Evolutionary conservation across 1,284 basidiomycete species (phyloP).

Genomic region (Gomphus sp.): DNA sequence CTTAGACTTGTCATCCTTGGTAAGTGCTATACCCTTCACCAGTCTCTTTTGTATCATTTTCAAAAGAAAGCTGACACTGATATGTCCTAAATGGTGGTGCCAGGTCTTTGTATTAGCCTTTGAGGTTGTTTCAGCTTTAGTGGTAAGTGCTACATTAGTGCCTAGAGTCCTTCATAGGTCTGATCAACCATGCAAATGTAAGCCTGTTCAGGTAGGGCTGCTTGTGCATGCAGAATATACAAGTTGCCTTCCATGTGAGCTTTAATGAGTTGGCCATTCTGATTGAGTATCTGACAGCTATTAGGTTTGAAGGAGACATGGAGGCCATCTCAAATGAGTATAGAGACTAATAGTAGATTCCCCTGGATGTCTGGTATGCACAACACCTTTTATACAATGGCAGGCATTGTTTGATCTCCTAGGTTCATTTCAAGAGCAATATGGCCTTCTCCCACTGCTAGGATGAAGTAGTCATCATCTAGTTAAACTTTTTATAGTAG

Average conservation of each 20-base stretch:
- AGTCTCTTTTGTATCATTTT: too few species aligned
- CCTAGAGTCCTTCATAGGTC: too few species aligned
- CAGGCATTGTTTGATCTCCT: background rate
- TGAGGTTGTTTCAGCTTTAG: too few species aligned
- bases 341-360: background rate
- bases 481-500: background rate
- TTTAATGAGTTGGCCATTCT: background rate
- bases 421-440: background rate
- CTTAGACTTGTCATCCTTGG: too few species aligned
- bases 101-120: too few species aligned
- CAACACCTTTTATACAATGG: background rate
- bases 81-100: too few species aligned
- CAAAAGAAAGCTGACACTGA: too few species aligned
- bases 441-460: background rate
- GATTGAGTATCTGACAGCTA: background rate
- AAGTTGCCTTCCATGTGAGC: background rate
- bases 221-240: background rate
- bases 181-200: background rate
- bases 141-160: too few species aligned
- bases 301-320: background rate
- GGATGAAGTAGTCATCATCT: background rate
- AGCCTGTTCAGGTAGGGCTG: background rate
- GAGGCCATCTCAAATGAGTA: background rate
- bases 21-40: too few species aligned
- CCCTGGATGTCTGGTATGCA: background rate